Conservation (phyloP, 495 filamentous ascomycete species). For the Neurospora sp. region DNA sequence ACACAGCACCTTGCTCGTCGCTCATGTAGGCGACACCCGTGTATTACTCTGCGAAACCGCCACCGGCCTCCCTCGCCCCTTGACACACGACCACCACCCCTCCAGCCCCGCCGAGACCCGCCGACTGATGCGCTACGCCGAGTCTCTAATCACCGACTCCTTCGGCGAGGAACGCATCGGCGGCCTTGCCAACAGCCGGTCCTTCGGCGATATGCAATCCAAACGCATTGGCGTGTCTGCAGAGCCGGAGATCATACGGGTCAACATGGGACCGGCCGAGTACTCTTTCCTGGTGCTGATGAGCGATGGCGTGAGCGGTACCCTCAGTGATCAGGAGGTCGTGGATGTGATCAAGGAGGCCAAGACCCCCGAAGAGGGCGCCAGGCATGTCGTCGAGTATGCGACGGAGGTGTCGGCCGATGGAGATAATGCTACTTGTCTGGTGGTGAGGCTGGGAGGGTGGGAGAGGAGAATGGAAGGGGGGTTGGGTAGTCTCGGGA, state of each 20-base stretch:
- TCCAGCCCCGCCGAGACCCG: conserved; percentile 73
- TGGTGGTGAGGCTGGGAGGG: conserved; percentile 83
- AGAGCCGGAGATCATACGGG: conserved; percentile 72
- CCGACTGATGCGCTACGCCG: conserved; percentile 69
- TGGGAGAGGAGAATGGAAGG: conserved; percentile 91
- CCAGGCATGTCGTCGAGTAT: conserved; percentile 68
- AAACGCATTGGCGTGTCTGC: conserved; percentile 91
- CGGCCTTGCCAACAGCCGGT: conserved; percentile 84
- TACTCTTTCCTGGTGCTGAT: conserved; percentile 82
- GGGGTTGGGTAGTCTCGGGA: conserved; percentile 78
- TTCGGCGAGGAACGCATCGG: conserved; percentile 96
- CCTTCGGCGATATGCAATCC: conserved; percentile 83
- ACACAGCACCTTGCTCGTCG: conserved; percentile 71
- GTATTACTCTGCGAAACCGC: conserved; percentile 75
- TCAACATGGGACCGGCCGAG: conserved; percentile 69
- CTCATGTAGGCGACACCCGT: conserved; percentile 89
- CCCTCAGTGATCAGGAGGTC: conserved; percentile 81
- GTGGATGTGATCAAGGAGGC: conserved; percentile 94
- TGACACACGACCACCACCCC: conserved; percentile 86
- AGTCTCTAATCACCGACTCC: conserved; percentile 81
- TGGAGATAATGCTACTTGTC: conserved; percentile 91
- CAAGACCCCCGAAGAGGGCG: conserved; percentile 76
- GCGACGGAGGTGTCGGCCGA: conserved; percentile 74
- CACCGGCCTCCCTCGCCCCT: conserved; percentile 64
- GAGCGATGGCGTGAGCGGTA: conserved; percentile 78